These are phyloP conservation scores for Zymoseptoria ardabiliae DNA, from an alignment of 2,329 filamentous ascomycete genomes.

Conservation along the genomic window DNA sequence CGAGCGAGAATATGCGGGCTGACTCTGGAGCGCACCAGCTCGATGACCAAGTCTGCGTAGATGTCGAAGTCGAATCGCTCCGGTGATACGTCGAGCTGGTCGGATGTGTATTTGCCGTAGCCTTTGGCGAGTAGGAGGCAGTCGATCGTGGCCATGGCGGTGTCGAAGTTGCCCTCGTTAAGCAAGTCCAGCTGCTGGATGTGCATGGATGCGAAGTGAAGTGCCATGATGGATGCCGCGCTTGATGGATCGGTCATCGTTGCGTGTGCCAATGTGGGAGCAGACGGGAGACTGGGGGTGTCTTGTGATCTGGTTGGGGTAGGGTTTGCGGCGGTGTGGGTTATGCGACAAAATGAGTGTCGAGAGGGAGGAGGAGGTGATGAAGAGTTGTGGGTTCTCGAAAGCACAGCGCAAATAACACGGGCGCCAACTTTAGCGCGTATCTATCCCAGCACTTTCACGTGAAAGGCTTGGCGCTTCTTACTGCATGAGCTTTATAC, in stretches of 20 bases:
- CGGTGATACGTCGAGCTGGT: not conserved
- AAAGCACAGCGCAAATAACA: not conserved
- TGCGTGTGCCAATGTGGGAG: not conserved
- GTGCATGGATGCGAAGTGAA: not conserved
- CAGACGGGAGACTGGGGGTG: not conserved
- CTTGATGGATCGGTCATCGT: not conserved
- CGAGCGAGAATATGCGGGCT: not conserved
- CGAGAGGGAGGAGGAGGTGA: not conserved
- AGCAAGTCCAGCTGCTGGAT: not conserved
- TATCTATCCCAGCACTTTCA: not conserved
- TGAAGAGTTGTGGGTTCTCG: not conserved
- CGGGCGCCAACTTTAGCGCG: not conserved
- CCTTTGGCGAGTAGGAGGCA: not conserved
- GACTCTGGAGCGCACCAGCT: not conserved
- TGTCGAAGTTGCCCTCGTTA: not conserved
- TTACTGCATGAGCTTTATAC: too few species aligned
- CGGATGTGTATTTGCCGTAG: not conserved
- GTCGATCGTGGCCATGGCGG: not conserved
- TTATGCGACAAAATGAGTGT: not conserved
- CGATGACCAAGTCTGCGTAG: not conserved
- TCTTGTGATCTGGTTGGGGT: not conserved
- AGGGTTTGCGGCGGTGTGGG: not conserved
- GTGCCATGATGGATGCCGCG: not conserved
- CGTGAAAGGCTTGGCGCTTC: not conserved
- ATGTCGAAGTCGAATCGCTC: not conserved